These are phyloP conservation scores for Pichia eremophila DNA, from an alignment of 805 yeast species.

Conservation along the genomic window DNA sequence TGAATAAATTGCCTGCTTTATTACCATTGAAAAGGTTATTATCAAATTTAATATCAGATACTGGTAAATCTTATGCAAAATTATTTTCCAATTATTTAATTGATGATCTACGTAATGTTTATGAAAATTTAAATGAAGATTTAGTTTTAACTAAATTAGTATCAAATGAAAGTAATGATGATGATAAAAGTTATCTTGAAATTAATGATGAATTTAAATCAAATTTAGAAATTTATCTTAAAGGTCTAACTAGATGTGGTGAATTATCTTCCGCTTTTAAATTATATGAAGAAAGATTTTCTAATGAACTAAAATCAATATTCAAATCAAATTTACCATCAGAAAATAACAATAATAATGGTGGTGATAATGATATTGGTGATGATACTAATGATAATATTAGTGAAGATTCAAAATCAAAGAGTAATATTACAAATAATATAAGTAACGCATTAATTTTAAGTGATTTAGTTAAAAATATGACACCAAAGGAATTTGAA, in stretches of 20 bases:
- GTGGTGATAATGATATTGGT: not conserved
- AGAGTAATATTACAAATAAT: slow-evolving; percentile 15
- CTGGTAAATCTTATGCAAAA: slow-evolving; percentile 59
- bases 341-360: slow-evolving; percentile 20
- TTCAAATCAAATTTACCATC: slow-evolving; percentile 59
- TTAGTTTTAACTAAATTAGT: not conserved
- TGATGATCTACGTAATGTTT: slow-evolving; percentile 53
- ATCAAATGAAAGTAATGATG: slow-evolving; percentile 31
- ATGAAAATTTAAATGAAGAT: slow-evolving; percentile 22
- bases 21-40: slow-evolving; percentile 42
- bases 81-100: slow-evolving; percentile 47
- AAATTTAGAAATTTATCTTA: slow-evolving; percentile 42
- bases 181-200: slow-evolving; percentile 45
- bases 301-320: slow-evolving; percentile 61
- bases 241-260: slow-evolving; percentile 53
- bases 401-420: slow-evolving; percentile 17
- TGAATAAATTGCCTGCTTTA: slow-evolving; percentile 42
- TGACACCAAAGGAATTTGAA: slow-evolving; percentile 71
- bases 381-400: slow-evolving; percentile 1
- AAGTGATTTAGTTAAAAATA: slow-evolving; percentile 42
- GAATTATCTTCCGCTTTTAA: slow-evolving; percentile 53
- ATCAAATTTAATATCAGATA: slow-evolving; percentile 45
- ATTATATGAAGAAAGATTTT: slow-evolving; percentile 57
- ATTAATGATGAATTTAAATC: slow-evolving; percentile 41
- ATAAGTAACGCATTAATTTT: slow-evolving; percentile 21